Evolutionary conservation across 75 land plant genomes (phyloP), one percentile per base, ranked within the genome.

Genomic region (Pinus taeda): DNA sequence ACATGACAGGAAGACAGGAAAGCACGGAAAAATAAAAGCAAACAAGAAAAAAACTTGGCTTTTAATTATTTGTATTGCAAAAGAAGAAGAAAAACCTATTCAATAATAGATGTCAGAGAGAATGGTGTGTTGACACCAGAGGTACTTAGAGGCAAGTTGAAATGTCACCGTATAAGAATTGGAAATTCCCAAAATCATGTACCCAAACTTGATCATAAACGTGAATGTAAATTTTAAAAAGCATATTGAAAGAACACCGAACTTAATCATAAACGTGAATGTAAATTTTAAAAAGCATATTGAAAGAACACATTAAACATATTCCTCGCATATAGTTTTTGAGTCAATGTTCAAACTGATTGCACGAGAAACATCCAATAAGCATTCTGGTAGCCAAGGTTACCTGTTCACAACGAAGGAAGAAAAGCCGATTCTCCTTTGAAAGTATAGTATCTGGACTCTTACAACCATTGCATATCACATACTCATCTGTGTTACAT

Each of bases 341-440:
- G 3, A 17, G 5, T 59, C 60, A 20, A 59, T 18, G 21, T 59
- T 17, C 1, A 3, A 6, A 62, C 30, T 62, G 11, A 62, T 26
- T 11, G 30, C 36, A 62, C 1, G 0, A 62, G 17, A 64, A 64
- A 64, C 39, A 33, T 36, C 69, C 17, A 58, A 61, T 15, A 49
- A 73, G 8, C 12, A 73, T 60, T 49, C 55, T 0, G 2, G 67
- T 57, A 45, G 55, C 55, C 15, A 26, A 73, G 58, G 61, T 15
- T 83, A 94, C 97, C 91, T 94, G 91, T 75, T 94, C 97, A 76
- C 97, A 94, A 53, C 95, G 81, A 21, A 94, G 88, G 74, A 94
- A 94, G 85, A 92, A 94, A 59, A 94, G 79, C 59, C 95, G 93
- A 74, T 90, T 88, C 79, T 93, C 97, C 81, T 94, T 92, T 57